A percentile compares a stretch with the other conserved stretches of the same genome.
phyloP scores from a whole-genome alignment of 768 basidiomycete genomes.

The Agaricus blazei region DNA sequence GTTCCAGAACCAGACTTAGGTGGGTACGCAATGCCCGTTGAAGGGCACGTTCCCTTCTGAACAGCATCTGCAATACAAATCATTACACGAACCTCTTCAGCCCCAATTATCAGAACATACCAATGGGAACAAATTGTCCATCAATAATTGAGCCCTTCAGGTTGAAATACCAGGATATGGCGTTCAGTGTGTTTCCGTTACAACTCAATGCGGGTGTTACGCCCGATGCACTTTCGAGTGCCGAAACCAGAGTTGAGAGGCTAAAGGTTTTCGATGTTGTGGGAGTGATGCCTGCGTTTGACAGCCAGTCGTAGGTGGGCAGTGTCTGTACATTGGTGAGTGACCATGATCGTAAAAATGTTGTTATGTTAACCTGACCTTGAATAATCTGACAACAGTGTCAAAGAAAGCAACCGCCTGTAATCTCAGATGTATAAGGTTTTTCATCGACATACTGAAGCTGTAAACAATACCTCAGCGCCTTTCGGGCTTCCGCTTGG shows the following conservation, averaged over 20 bases:
- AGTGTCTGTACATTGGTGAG: conserved; percentile 35
- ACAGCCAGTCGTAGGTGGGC: conserved; percentile 72
- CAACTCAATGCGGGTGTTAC: conserved; percentile 40
- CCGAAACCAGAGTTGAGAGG: conserved; percentile 45
- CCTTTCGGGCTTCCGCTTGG: conserved; percentile 54
- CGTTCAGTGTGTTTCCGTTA: conserved; percentile 21
- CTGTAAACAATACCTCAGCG: conserved; percentile 41
- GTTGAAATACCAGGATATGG: conserved; percentile 61
- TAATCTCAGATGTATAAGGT: neutral
- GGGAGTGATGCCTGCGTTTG: conserved; percentile 69
- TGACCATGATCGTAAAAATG: conserved; percentile 22
- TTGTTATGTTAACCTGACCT: conserved; percentile 28
- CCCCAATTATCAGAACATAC: conserved; percentile 26
- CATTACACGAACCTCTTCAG: neutral
- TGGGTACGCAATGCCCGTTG: conserved; percentile 55
- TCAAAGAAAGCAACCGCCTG: conserved; percentile 68
- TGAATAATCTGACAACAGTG: conserved; percentile 52
- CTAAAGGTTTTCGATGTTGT: conserved; percentile 52
- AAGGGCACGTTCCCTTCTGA: conserved; percentile 42
- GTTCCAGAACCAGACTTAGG: conserved; percentile 41
- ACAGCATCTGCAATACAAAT: conserved; percentile 39
- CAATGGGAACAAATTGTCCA: conserved; percentile 55
- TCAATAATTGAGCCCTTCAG: conserved; percentile 63
- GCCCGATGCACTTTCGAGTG: conserved; percentile 50
- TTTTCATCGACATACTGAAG: neutral